Evolutionary conservation across 192 early-diverging fungal species (phyloP), one percentile per base, ranked within the genome.

Genomic region (Coemansia sp.): DNA sequence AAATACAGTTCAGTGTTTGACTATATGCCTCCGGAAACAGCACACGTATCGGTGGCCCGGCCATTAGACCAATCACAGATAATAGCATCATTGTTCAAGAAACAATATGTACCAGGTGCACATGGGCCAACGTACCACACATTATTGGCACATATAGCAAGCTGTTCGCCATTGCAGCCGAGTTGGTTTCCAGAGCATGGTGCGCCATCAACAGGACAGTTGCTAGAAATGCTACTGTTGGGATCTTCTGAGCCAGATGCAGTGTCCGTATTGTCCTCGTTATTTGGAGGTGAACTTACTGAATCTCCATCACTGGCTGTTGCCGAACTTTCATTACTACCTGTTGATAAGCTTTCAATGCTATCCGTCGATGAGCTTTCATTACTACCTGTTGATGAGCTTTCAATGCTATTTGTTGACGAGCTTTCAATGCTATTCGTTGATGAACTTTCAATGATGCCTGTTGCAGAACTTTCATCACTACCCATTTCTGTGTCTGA

Each of bases 81-180:
- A 1, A 68, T 68, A 1, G 33, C 58, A 21, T 29, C 38, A 6
- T 64, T 57, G 42, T 43, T 79, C 24, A 74, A 45, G 29, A 68
- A 63, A 57, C 83, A 85, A 21, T 62, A 61, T n/a, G 77, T 79
- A 18, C 82, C 80, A 5, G 69, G 28, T 4, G 72, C 66, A 49
- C 83, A 85, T 10, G 68, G 8, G 21, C 60, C 48, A 2, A 77
- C 46, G 16, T 67, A 63, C 83, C 83, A 85, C 8, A 21, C 18
- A 10, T 76, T 76, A n/a, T 68, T 50, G 28, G 71, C 47, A 58
- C 84, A 85, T 8, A 80, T 35, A 12, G 72, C 84, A 67, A 67
- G 80, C 10, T 53, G 55, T 11, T 53, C 49, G 23, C 80, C 73
- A 21, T 53, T 65, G 58, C 84, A 85, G 0, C 64, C 73, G 24